A percentile compares a stretch with the other conserved stretches of the same genome.
phyloP scores from a whole-genome alignment of 139 green algal genomes.

The Micractinium conductrix region DNA sequence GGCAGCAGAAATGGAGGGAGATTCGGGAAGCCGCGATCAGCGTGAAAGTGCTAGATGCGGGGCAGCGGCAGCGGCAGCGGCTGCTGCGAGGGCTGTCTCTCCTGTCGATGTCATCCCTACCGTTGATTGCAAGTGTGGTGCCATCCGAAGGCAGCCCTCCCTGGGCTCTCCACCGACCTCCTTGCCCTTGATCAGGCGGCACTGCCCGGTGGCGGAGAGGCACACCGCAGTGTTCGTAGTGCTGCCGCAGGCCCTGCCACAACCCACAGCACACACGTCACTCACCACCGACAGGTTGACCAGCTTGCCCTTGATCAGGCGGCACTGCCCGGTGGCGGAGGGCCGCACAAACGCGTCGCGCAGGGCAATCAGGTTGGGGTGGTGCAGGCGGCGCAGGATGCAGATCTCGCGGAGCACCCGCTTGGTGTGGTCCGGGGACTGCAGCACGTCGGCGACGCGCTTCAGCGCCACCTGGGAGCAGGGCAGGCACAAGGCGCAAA shows the following conservation, averaged over 20 bases:
- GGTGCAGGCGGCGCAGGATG: constrained; percentile 86
- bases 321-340: constrained; percentile 59
- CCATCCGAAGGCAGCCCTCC: too few relatives aligned
- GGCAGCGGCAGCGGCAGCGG: too few relatives aligned
- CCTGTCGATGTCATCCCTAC: too few relatives aligned
- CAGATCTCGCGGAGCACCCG: constrained; percentile 88
- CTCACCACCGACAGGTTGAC: constrained; percentile 47
- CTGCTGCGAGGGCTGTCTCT: too few relatives aligned
- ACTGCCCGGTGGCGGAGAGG: too few relatives aligned
- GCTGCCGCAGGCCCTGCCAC: too few relatives aligned
- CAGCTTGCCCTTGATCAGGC: constrained; percentile 68
- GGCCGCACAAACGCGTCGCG: constrained; percentile 76
- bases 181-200: background rate
- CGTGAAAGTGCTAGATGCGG: too few relatives aligned
- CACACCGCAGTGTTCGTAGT: too few relatives aligned
- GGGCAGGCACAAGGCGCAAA: background rate
- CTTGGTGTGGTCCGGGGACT: constrained; percentile 80
- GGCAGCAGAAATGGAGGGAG: background rate
- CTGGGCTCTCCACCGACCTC: too few relatives aligned
- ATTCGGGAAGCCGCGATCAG: background rate
- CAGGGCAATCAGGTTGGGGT: constrained; percentile 86
- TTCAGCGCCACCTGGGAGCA: constrained; percentile 81
- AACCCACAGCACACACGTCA: background rate
- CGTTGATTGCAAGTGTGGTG: too few relatives aligned
- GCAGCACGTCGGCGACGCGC: constrained; percentile 81